Percentiles rank a stretch among this genome's conserved stretches.
These are phyloP conservation scores for Copromyces sp. DNA, from an alignment of 495 filamentous ascomycete genomes.

Conservation along the genomic window DNA sequence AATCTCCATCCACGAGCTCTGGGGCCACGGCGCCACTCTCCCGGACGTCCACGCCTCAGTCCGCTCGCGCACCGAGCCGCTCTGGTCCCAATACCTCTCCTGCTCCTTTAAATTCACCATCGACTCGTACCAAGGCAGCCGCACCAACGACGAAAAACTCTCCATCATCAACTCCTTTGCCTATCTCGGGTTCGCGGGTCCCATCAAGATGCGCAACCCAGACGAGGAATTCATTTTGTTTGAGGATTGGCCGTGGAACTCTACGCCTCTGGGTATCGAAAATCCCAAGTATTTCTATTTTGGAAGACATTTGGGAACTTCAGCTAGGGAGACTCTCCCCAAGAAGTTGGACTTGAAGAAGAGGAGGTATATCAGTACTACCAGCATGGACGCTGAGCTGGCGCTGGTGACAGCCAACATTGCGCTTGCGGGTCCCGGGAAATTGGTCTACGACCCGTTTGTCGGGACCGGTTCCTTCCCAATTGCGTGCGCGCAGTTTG, in stretches of 20 bases:
- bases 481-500: constrained; percentile 80
- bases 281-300: constrained; percentile 57
- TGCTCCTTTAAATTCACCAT: constrained; percentile 72
- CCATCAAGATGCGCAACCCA: constrained; percentile 59
- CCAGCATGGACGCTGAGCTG: constrained; percentile 92
- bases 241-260: constrained; percentile 60
- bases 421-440: constrained; percentile 68
- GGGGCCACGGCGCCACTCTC: constrained; percentile 64
- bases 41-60: constrained; percentile 58
- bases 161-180: constrained; percentile 69
- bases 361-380: constrained; percentile 84
- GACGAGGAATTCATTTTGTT: constrained; percentile 67
- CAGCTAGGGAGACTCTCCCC: constrained; percentile 50
- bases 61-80: constrained; percentile 38
- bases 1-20: constrained; percentile 77
- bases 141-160: constrained; percentile 45
- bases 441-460: constrained; percentile 86
- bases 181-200: constrained; percentile 68
- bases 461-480: constrained; percentile 89
- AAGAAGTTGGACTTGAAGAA: constrained; percentile 83
- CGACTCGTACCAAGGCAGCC: constrained; percentile 65
- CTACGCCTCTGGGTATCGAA: constrained; percentile 26
- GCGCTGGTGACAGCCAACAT: constrained; percentile 89
- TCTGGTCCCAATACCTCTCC: constrained; percentile 53
- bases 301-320: constrained; percentile 54